phyloP scores from a whole-genome alignment of 2,329 filamentous ascomycete species.

The Talaromyces pinophilus region DNA sequence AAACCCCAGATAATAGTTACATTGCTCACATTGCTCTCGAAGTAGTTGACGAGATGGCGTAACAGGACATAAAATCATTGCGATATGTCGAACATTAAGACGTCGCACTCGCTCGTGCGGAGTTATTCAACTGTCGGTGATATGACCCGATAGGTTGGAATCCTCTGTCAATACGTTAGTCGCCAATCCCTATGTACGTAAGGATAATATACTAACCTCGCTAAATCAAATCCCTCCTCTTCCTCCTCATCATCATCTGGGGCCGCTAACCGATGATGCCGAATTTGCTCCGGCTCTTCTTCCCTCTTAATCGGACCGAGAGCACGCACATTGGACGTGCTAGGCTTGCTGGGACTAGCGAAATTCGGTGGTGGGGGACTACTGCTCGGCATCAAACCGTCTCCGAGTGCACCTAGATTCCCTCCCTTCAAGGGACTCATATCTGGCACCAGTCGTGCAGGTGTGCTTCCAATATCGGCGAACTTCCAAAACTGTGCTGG shows the following conservation, averaged over 20 bases:
- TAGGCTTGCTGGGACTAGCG: slow-evolving; percentile 48
- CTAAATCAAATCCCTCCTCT: slow-evolving; percentile 49
- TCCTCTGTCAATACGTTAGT: slow-evolving; percentile 35
- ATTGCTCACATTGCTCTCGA: slow-evolving; percentile 1
- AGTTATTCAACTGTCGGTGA: slow-evolving; percentile 46
- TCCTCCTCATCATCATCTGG: slow-evolving; percentile 46
- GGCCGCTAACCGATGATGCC: slow-evolving; percentile 26
- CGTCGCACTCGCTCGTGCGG: slow-evolving; percentile 39
- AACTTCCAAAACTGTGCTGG: slow-evolving; percentile 55
- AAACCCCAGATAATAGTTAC: background rate
- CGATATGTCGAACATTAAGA: slow-evolving; percentile 8
- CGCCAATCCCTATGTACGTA: background rate
- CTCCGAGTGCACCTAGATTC: slow-evolving; percentile 33
- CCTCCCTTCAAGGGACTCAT: slow-evolving; percentile 51
- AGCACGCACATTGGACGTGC: slow-evolving; percentile 35
- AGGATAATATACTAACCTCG: slow-evolving; percentile 38
- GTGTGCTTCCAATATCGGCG: slow-evolving; percentile 49
- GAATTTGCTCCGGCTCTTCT: slow-evolving; percentile 29
- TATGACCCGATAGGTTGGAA: slow-evolving; percentile 53
- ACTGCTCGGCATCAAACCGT: slow-evolving; percentile 48
- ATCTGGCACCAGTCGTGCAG: slow-evolving; percentile 45
- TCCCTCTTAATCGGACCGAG: slow-evolving; percentile 38
- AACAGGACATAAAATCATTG: background rate
- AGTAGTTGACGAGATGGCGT: background rate
- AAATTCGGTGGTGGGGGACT: slow-evolving; percentile 51